Evolutionary conservation across 176 grass and related monocot species (phyloP).

Genomic region (Carex parvula): DNA sequence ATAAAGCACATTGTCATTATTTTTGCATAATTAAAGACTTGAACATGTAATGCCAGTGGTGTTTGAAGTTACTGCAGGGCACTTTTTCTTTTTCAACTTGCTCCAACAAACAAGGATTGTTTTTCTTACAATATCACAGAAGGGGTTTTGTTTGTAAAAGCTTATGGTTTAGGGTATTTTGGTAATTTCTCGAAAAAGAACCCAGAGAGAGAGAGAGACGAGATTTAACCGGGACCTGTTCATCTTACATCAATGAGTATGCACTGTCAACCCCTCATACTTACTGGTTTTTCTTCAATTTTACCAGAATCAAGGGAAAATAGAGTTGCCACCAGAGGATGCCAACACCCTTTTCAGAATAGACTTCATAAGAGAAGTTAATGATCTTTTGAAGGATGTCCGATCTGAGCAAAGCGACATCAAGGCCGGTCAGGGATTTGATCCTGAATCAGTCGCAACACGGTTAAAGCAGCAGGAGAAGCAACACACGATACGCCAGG

Average conservation of each 20-base stretch:
- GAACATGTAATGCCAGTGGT: not conserved
- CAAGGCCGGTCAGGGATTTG: slow-evolving; percentile 45
- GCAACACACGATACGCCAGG: slow-evolving; percentile 51
- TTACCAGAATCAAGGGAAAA: slow-evolving; percentile 52
- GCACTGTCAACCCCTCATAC: not conserved
- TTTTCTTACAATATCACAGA: not conserved
- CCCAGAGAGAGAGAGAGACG: not conserved
- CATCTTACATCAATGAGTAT: not conserved
- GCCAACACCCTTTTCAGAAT: slow-evolving; percentile 71
- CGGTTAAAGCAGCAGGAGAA: slow-evolving; percentile 86
- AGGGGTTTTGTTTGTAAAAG: not conserved
- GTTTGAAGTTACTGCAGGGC: not conserved
- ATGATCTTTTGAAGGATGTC: slow-evolving; percentile 68
- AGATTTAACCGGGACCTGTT: not conserved
- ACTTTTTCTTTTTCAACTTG: not conserved
- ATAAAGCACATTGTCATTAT: not conserved
- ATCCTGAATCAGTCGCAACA: slow-evolving; percentile 71
- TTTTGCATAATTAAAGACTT: not conserved
- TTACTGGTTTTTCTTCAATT: not conserved
- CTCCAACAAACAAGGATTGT: not conserved
- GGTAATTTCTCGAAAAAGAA: not conserved
- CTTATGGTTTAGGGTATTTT: not conserved
- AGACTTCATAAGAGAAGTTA: slow-evolving; percentile 86
- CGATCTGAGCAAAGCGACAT: slow-evolving; percentile 42
- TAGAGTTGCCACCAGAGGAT: slow-evolving; percentile 65